Evolutionary conservation across 148 eudicot genomes (phyloP).

Genomic region (Chenopodium formosanum): DNA sequence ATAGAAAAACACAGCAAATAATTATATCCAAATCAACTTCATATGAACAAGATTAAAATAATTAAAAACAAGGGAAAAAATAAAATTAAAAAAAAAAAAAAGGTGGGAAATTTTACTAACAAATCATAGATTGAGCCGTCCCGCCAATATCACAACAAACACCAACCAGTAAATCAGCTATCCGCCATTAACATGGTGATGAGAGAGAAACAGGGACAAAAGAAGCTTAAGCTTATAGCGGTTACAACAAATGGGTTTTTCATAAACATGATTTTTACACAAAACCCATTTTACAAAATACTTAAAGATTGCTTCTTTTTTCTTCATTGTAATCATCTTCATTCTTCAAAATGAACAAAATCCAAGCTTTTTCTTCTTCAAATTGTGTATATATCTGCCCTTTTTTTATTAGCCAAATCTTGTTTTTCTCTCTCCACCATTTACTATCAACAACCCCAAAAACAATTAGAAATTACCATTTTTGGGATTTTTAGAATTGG

Average conservation of each 20-base stretch:
- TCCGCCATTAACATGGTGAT: slow-evolving; percentile 14
- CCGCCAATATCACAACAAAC: slow-evolving; percentile 36
- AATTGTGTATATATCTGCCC: neutral
- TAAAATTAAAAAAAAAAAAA: neutral
- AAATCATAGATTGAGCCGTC: slow-evolving; percentile 36
- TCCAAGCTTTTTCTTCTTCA: neutral
- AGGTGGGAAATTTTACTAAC: slow-evolving; percentile 24
- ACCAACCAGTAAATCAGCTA: slow-evolving; percentile 15
- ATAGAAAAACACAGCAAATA: neutral
- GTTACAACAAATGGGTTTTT: slow-evolving; percentile 3
- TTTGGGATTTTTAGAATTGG: neutral
- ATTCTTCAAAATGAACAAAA: neutral
- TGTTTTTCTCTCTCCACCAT: neutral
- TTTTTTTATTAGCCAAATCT: neutral
- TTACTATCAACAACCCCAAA: neutral
- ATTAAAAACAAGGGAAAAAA: neutral
- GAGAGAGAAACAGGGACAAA: slow-evolving; percentile 20
- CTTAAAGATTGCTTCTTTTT: neutral
- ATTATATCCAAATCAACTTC: slow-evolving; percentile 17
- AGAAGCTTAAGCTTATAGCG: slow-evolving; percentile 16
- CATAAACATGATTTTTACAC: slow-evolving; percentile 16
- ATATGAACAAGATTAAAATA: slow-evolving; percentile 14
- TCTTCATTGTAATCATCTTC: slow-evolving; percentile 16
- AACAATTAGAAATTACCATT: neutral
- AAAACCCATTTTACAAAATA: slow-evolving; percentile 24